A percentile compares a stretch with the other conserved stretches of the same genome.
Evolutionary conservation across 495 filamentous ascomycete genomes (phyloP).

Genomic region (Neurospora pannonica): DNA sequence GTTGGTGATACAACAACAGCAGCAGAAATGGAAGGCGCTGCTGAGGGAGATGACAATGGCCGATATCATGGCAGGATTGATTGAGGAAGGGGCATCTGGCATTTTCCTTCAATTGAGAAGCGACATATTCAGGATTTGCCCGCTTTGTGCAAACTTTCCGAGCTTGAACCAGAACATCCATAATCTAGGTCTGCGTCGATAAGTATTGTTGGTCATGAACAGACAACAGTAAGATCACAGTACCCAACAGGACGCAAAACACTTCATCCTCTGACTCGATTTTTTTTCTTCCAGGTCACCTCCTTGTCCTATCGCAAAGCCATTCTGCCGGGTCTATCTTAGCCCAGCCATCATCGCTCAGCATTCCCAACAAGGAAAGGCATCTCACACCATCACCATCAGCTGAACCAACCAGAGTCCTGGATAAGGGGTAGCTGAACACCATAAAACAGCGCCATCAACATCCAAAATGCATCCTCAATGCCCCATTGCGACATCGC

Average conservation of each 20-base stretch:
- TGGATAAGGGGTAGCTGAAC: background rate
- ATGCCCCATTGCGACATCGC: background rate
- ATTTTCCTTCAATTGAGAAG: background rate
- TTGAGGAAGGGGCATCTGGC: background rate
- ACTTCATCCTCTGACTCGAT: background rate
- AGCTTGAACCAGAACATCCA: background rate
- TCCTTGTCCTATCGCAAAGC: background rate
- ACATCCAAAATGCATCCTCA: background rate
- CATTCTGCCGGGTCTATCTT: background rate
- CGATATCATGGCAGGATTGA: background rate
- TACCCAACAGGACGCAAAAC: background rate
- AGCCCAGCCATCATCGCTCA: background rate
- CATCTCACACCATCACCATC: background rate
- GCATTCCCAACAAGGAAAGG: background rate
- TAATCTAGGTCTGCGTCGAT: background rate
- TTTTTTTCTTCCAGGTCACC: background rate
- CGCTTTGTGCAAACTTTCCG: background rate
- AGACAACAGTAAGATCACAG: background rate
- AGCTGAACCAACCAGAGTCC: background rate
- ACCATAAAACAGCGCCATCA: background rate
- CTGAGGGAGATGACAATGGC: background rate
- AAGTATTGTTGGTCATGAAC: too few relatives aligned
- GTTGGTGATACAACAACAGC: background rate
- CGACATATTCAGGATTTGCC: background rate
- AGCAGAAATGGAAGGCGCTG: background rate